These are phyloP conservation scores for Colletotrichum caudatum DNA, from an alignment of 2,329 filamentous ascomycete genomes.

Conservation along the genomic window DNA sequence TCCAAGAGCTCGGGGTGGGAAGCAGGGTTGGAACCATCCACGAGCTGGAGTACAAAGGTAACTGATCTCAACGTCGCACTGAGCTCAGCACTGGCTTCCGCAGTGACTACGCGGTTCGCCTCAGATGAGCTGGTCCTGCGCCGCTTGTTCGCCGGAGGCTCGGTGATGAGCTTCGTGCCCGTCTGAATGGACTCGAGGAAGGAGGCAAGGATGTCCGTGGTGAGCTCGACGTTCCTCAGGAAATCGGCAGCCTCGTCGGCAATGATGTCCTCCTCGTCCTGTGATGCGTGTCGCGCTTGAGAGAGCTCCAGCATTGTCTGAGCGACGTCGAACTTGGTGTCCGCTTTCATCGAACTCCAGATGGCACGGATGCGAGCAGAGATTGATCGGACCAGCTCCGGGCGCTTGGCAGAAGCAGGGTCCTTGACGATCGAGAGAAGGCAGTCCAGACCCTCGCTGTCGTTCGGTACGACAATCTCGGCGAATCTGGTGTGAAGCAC, in stretches of 20 bases:
- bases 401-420: conserved; percentile 53
- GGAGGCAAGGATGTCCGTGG: conserved; percentile 76
- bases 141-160: conserved; percentile 80
- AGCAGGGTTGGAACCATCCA: conserved; percentile 83
- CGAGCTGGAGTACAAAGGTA: conserved; percentile 88
- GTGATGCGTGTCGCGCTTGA: conserved; percentile 61
- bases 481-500: conserved; percentile 60
- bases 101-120: conserved; percentile 68
- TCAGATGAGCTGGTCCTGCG: conserved; percentile 82
- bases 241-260: conserved; percentile 76
- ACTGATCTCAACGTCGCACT: conserved; percentile 78
- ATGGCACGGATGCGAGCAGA: conserved; percentile 78
- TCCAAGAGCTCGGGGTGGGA: conserved; percentile 82
- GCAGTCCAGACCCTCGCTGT: conserved; percentile 63
- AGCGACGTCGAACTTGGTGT: conserved; percentile 70
- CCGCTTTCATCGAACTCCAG: conserved; percentile 78
- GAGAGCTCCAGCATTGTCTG: conserved; percentile 73
- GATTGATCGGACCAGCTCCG: conserved; percentile 70
- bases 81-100: conserved; percentile 74
- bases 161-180: conserved; percentile 77
- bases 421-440: conserved; percentile 62
- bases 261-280: conserved; percentile 53
- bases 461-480: conserved; percentile 66
- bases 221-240: conserved; percentile 78
- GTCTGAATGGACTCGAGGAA: conserved; percentile 82